Evolutionary conservation across 768 basidiomycete genomes (phyloP).

Genomic region (Boletus rex-veris): DNA sequence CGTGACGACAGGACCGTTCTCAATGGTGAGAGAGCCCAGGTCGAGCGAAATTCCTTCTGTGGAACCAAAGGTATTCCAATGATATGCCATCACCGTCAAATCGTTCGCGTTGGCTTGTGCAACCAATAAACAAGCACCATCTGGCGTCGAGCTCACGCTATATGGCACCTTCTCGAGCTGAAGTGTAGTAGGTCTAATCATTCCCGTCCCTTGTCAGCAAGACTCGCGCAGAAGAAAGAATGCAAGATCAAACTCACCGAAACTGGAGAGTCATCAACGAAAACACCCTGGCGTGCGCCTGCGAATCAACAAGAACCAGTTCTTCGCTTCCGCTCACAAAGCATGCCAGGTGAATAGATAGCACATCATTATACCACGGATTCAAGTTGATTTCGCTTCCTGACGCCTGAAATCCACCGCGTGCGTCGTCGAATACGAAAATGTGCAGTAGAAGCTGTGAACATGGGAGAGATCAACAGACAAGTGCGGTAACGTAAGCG

Average conservation of each 20-base stretch:
- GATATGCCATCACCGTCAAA: constrained; percentile 40
- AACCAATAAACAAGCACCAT: constrained; percentile 50
- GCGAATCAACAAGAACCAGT: constrained; percentile 46
- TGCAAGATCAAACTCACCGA: neutral
- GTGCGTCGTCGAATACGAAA: constrained; percentile 46
- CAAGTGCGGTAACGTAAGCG: accelerated
- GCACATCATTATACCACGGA: constrained; percentile 39
- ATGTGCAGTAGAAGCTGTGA: constrained; percentile 40
- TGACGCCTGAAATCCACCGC: constrained; percentile 35
- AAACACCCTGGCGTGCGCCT: constrained; percentile 44
- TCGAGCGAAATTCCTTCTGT: constrained; percentile 41
- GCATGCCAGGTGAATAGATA: constrained; percentile 33
- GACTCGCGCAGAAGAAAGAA: neutral
- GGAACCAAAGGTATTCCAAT: constrained; percentile 57
- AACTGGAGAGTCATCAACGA: constrained; percentile 48
- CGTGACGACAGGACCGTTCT: constrained; percentile 34
- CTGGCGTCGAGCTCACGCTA: constrained; percentile 43
- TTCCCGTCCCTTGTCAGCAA: neutral
- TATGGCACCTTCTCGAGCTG: constrained; percentile 35
- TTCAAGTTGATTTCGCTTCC: constrained; percentile 41
- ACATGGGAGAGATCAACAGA: neutral
- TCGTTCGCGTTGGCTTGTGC: constrained; percentile 18
- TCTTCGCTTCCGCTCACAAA: constrained; percentile 54
- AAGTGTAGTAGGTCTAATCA: constrained; percentile 42
- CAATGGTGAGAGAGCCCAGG: constrained; percentile 25